Base-by-base conservation (phyloP, 257 asterid genomes). In the Scutellaria barbata region DNA sequence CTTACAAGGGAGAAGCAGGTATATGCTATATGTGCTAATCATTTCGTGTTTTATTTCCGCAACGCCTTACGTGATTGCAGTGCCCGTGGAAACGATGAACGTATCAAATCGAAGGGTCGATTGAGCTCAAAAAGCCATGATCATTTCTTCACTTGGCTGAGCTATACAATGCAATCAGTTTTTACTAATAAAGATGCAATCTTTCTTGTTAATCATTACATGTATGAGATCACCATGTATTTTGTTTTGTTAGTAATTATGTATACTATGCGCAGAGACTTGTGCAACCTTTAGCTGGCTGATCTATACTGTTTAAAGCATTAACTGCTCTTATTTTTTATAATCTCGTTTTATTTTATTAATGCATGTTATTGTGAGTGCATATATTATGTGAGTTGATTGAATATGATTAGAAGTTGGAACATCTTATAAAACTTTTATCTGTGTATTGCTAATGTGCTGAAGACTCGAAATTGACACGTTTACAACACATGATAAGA, bases 141-240 rank as follows among this genome's bases (percentile, higher is more conserved):
- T 59, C 30, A 13, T 80, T 80, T 78, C 57, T 82, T 63, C 80
- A 77, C 76, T 77, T 85, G 96, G 89, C 88, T 76, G 89, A 80
- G 89, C 87, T 76, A 71, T 74, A 72, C 48, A 66, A 45, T 18
- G 82, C 80, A 40, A 77, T 74, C 81, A 65, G 63, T 71, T 30
- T 30, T 30, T 75, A 10, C 57, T 71, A 82, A 85, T 80, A 76
- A 86, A 62, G 57, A 70, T 37, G 77, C 71, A 53, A 71, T 40
- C 72, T 30, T 30, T 76, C 40, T 75, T 62, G 22, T 68, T 53
- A 40, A 40, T 78, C 20, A 25, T 57, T 50, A 40, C 43, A 58
- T 82, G 80, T 77, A 69, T 69, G 76, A 8, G 43, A 58, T 33
- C 10, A 5, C 2, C 0, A 18, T 22, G 66, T 59, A 66, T 45